These are phyloP conservation scores for Cladochytrium tenue DNA, from an alignment of 371 early-diverging fungal genomes.

Conservation along the genomic window DNA sequence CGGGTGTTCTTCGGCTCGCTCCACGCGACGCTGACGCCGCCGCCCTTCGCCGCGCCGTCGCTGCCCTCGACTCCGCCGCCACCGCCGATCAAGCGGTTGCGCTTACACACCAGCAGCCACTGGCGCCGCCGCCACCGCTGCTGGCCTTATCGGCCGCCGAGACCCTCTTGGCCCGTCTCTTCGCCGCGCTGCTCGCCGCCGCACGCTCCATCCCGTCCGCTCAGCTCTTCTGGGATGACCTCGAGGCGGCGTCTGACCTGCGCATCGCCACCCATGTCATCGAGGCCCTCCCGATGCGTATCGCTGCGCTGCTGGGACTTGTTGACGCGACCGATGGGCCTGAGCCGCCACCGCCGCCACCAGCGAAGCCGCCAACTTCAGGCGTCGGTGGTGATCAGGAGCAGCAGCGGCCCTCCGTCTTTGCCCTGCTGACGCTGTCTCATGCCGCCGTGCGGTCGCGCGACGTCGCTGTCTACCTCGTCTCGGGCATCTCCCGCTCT, in stretches of 20 bases:
- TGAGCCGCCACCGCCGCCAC: neutral
- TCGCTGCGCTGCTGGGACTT: neutral
- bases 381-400: too few relatives aligned
- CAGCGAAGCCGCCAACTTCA: neutral
- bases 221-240: neutral
- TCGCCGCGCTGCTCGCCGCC: neutral
- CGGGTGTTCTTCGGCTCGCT: too few relatives aligned
- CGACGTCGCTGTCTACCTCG: neutral
- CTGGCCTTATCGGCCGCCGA: too few relatives aligned
- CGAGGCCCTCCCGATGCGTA: neutral
- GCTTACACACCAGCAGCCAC: too few relatives aligned
- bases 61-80: too few relatives aligned
- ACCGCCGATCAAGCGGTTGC: too few relatives aligned
- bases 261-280: neutral
- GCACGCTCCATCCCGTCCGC: neutral
- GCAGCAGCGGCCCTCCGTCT: neutral
- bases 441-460: neutral
- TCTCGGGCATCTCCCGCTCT: neutral
- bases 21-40: too few relatives aligned
- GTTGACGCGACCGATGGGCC: neutral
- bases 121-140: too few relatives aligned
- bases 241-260: neutral
- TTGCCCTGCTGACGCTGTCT: neutral
- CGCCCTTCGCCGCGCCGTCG: too few relatives aligned
- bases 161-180: neutral